Conservation (phyloP, 148 eudicot species). For the Fagopyrum homotropicum region DNA sequence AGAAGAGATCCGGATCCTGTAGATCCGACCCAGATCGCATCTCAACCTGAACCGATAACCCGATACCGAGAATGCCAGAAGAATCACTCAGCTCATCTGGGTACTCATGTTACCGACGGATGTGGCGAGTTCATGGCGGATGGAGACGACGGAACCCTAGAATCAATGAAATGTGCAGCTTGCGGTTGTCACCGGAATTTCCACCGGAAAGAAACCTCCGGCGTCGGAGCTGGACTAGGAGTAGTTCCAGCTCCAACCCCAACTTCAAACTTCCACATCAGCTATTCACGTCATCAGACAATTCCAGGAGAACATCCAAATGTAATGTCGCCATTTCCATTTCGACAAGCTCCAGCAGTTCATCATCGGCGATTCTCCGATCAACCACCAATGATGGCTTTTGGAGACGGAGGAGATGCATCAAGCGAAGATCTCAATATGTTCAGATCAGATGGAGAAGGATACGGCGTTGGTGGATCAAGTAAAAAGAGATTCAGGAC, state of each 20-base stretch:
- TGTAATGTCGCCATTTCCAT: neutral
- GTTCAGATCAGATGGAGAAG: constrained; percentile 19
- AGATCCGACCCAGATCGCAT: constrained; percentile 8
- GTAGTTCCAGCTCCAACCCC: constrained; percentile 17
- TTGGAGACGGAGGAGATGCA: constrained; percentile 58
- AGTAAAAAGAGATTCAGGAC: constrained; percentile 47
- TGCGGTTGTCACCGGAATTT: constrained; percentile 89
- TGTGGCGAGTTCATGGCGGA: constrained; percentile 89
- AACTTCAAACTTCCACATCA: constrained; percentile 16
- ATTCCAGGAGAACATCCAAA: neutral
- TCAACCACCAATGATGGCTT: constrained; percentile 49
- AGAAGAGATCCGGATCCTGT: constrained; percentile 15
- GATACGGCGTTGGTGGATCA: constrained; percentile 4
- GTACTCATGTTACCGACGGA: constrained; percentile 69
- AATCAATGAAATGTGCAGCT: constrained; percentile 63
- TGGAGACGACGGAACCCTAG: constrained; percentile 44
- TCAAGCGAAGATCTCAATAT: constrained; percentile 69
- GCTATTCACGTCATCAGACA: constrained; percentile 13
- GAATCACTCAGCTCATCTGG: constrained; percentile 73
- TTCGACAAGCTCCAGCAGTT: constrained; percentile 5
- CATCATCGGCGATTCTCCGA: constrained; percentile 12
- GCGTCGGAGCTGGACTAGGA: constrained; percentile 15
- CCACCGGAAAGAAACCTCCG: constrained; percentile 45
- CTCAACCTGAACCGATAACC: constrained; percentile 3
- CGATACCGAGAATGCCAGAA: constrained; percentile 56